Conservation (phyloP, 2,329 filamentous ascomycete genomes). For the Aspergillus chevalieri region DNA sequence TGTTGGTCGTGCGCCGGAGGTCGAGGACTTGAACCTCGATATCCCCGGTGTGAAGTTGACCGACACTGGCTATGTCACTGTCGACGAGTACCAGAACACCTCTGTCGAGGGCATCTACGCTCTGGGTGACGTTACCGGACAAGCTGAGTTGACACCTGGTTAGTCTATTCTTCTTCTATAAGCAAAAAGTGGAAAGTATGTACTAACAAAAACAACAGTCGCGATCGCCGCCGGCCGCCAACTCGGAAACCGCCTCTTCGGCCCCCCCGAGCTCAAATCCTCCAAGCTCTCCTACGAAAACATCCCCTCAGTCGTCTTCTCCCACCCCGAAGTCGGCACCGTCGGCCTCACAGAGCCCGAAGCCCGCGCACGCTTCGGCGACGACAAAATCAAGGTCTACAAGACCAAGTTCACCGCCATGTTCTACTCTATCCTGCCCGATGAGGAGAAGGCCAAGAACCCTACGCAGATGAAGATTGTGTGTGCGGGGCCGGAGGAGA, state of each 20-base stretch:
- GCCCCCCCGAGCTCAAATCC: conserved; percentile 38
- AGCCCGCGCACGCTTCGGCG: conserved; percentile 42
- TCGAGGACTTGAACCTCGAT: conserved; percentile 37
- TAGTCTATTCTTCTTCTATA: conserved; percentile 8
- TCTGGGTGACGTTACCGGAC: conserved; percentile 47
- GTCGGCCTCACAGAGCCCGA: conserved; percentile 46
- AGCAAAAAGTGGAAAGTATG: not conserved
- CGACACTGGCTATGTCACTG: conserved; percentile 36
- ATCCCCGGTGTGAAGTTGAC: conserved; percentile 38
- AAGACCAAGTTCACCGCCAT: conserved; percentile 45
- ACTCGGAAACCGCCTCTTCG: conserved; percentile 47
- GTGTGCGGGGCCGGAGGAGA: conserved; percentile 44
- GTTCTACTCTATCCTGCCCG: conserved; percentile 43
- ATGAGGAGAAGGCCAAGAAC: conserved; percentile 45
- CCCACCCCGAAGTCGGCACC: conserved; percentile 47
- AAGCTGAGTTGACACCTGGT: conserved; percentile 47
- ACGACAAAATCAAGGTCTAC: conserved; percentile 47
- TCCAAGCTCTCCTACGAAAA: conserved; percentile 45
- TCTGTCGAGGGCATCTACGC: conserved; percentile 44
- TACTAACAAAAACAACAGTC: conserved; percentile 24
- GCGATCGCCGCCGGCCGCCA: conserved; percentile 48
- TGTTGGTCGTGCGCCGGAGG: conserved; percentile 43
- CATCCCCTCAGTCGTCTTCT: conserved; percentile 49
- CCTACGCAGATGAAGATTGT: conserved; percentile 49
- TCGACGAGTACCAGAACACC: conserved; percentile 49